phyloP scores from a whole-genome alignment of 805 yeast genomes.

The Lipomyces spencermartinsiae region DNA sequence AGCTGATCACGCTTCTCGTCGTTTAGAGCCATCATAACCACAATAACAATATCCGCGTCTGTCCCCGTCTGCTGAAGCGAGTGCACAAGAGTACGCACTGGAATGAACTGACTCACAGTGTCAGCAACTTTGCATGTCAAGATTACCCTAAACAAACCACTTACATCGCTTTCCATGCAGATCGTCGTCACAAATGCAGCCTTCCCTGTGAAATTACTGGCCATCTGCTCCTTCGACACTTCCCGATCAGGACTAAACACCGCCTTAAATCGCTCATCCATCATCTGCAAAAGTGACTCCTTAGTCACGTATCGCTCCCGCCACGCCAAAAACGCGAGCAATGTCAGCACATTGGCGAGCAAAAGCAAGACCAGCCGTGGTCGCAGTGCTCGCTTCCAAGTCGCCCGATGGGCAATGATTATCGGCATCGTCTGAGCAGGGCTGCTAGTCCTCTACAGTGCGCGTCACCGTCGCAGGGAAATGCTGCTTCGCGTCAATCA shows the following conservation, averaged over 20 bases:
- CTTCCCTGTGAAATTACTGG: slow-evolving; percentile 27
- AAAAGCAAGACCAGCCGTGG: slow-evolving; percentile 27
- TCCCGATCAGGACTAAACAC: slow-evolving; percentile 34
- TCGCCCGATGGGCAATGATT: slow-evolving; percentile 4
- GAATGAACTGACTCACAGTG: slow-evolving; percentile 16
- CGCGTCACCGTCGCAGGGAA: not conserved
- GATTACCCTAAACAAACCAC: not conserved
- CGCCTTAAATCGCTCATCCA: slow-evolving; percentile 32
- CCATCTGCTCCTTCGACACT: slow-evolving; percentile 5
- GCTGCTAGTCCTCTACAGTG: not conserved
- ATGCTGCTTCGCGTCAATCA: not conserved
- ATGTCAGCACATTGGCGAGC: slow-evolving; percentile 22
- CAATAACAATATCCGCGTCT: slow-evolving; percentile 23
- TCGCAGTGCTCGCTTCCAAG: slow-evolving; percentile 24
- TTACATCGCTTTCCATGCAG: slow-evolving; percentile 30
- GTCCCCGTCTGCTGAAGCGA: slow-evolving; percentile 23
- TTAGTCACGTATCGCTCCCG: slow-evolving; percentile 31
- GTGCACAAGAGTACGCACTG: slow-evolving; percentile 32
- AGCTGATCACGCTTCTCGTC: slow-evolving; percentile 29
- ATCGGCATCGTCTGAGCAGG: not conserved
- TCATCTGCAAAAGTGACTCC: slow-evolving; percentile 29
- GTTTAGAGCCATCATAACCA: slow-evolving; percentile 24
- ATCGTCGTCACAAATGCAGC: slow-evolving; percentile 29
- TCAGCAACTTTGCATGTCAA: not conserved
- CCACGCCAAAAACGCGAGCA: slow-evolving; percentile 28